Evolutionary conservation across 2,329 filamentous ascomycete species (phyloP), one percentile per base, ranked within the genome.

Genomic region (Pseudogymnoascus sp.): DNA sequence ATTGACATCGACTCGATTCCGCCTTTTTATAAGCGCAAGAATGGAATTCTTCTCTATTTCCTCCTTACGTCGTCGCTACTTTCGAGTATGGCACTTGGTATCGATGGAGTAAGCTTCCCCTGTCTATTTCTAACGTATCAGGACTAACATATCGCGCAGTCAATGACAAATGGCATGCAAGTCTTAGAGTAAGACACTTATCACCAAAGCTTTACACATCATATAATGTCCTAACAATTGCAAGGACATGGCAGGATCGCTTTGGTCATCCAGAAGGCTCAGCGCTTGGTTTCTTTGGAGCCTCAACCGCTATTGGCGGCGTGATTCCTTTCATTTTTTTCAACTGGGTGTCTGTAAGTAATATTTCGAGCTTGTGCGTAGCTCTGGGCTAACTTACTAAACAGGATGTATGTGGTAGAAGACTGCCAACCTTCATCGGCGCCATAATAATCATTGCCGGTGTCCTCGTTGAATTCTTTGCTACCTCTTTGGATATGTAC

Each of bases 41-140:
- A 77, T 70, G 75, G 75, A 1, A 68, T 76, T 2, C 65, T 77
- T 14, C 67, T 77, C 3, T 77, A 77, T 64, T 77, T 77, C 37
- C 65, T 77, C 3, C 70, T 77, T 14, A 77, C 76, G 0, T 77
- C 76, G 0, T 77, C 75, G 4, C 69, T 77, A 1, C 65, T 77
- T 33, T 73, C 75, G 35, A 77, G 75, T 62, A 73, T 74, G 22
- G 74, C 75, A 2, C 68, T 75, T 28, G 76, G 76, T 12, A 76
- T 77, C 41, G 76, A 77, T 38, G 76, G 75, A 16, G 74, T 75
- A 68, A 65, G 73, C 70, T 39, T 3, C 35, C 11, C 50, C 16
- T 25, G 22, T 16, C 43, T 30, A 16, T 60, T 39, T 36, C 20
- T 25, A 60, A 60, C 57, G 35, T 11, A 60, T 9, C 30, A 5